Base-by-base conservation (phyloP, 169 alveolate genomes). In the Neospora caninum region DNA sequence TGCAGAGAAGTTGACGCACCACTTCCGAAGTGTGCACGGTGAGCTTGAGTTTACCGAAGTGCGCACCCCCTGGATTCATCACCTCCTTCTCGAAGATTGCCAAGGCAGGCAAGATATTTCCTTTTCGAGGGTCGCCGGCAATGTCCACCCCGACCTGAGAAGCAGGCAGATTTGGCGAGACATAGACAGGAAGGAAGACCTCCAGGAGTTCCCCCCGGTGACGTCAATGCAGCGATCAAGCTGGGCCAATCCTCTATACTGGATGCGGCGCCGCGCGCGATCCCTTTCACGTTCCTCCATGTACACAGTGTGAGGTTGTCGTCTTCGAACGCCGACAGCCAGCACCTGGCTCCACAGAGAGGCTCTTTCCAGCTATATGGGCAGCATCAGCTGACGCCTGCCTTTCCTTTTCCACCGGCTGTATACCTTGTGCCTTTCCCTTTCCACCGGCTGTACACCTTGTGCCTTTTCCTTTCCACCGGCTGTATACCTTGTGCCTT, bases 71-170 rank as follows among this genome's bases (percentile, higher is more conserved):
- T 16, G 43, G 42, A 13, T 13, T 18, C 38, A 58, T n/a, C 42
- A 88, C 84, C 58, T 88, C 93, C 84, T 64, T 36, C 38, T 88
- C 36, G 43, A 88, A 58, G 67, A 41, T 9, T 6, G 7, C 80
- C 84, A 88, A 38, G n/a, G 84, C 73, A 39, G 38, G 53, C 53
- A n/a, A 25, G 34, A 88, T 54, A 64, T 64, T 45, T 34, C 93
- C 93, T 38, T 88, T 88, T 1, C 73, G 80, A 20, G 93, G 93
- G 36, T 54, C 64, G 45, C 93, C 93, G 13, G 93, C 93, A 16
- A 88, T 88, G 34, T 88, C 93, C 22, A 88, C 22, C 36, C 93
- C 93, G 18, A 88, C 93, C 93, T 88, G 84, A 34, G 45, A 31
- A 7, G 31, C 43, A 41, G 6, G 29, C 38, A 31, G 4, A 43